Base-by-base conservation (phyloP, 768 basidiomycete genomes). In the Kwoniella bestiolae region DNA sequence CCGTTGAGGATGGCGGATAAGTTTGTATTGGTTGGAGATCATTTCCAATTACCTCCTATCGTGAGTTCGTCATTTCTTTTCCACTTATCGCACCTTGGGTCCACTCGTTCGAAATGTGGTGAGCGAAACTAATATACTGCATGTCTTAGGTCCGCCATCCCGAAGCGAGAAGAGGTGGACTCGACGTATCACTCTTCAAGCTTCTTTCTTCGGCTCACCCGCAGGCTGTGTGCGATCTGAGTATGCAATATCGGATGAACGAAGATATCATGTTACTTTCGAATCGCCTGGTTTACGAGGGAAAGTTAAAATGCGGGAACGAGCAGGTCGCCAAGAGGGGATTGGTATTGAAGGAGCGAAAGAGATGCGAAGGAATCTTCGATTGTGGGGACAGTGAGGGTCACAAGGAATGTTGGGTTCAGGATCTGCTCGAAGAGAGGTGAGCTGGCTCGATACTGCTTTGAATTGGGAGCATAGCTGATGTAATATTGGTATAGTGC, bases 231-330 rank as follows among this genome's bases (percentile, higher is more conserved):
- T 87, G 91, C 25, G 91, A 96, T 69, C 85, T 99, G 46, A 85
- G 87, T 0, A 85, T 90, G 63, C 96, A 99, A 77, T 99, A 98
- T 77, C 86, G 96, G 49, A 98, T 98, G 96, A 97, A 95, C 80
- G 86, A 86, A 60, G 93, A 95, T 66, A 96, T 98, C 77, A 97
- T 97, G 94, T 77, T 86, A 9, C 83, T 98, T 8, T 91, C 91
- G 1, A 98, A 97, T 79, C 85, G 84, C 61, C 87, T 98, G 51
- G 88, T 97, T 9, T 98, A 98, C 73, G 83, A 85, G 9, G 86
- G 89, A 63, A 85, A 89, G 21, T 84, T 97, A 45, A 84, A 83
- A 51, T 95, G 93, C 76, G 96, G 95, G 3, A 89, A 86, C 9
- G 86, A 87, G 50, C 82, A 83, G 18, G 87, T 95, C 11, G 90